phyloP scores from a whole-genome alignment of 2,329 filamentous ascomycete genomes.

The Colletotrichum spaethianum region DNA sequence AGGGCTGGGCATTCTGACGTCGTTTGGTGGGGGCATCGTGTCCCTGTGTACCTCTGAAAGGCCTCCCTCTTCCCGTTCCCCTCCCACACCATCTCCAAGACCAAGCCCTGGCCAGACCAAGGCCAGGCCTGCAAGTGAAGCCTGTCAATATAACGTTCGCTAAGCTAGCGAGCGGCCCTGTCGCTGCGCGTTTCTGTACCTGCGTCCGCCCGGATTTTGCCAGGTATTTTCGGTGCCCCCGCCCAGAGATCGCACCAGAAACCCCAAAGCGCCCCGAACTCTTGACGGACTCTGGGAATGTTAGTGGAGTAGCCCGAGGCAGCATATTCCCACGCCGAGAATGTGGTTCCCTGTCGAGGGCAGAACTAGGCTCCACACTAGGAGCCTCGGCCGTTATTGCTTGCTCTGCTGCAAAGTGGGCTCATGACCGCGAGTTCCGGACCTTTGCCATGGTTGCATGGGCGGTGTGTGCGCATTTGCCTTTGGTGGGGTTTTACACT shows the following conservation, averaged over 20 bases:
- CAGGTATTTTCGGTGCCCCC: background rate
- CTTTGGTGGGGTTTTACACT: background rate
- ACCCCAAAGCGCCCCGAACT: background rate
- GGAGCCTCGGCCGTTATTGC: conserved; percentile 11
- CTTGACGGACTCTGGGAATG: background rate
- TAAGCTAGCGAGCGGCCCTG: background rate
- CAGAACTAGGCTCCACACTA: too few relatives aligned
- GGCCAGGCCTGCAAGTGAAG: background rate
- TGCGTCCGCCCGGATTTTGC: conserved; percentile 27
- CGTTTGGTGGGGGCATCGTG: conserved; percentile 16
- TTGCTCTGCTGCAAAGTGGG: conserved; percentile 6
- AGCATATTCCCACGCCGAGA: background rate
- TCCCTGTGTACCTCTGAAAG: background rate
- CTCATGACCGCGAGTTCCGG: conserved; percentile 1
- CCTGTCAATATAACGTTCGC: background rate
- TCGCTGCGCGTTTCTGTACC: conserved; percentile 30
- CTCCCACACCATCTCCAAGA: background rate
- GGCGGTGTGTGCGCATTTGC: background rate
- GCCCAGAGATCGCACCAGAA: background rate
- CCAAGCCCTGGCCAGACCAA: background rate
- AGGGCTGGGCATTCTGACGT: conserved; percentile 29
- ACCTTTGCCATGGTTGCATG: background rate
- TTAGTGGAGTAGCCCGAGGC: background rate
- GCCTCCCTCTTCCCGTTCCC: background rate
- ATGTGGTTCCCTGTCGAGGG: background rate